Base-by-base conservation (phyloP, 306 rosid species). In the Vigna hirtella region DNA sequence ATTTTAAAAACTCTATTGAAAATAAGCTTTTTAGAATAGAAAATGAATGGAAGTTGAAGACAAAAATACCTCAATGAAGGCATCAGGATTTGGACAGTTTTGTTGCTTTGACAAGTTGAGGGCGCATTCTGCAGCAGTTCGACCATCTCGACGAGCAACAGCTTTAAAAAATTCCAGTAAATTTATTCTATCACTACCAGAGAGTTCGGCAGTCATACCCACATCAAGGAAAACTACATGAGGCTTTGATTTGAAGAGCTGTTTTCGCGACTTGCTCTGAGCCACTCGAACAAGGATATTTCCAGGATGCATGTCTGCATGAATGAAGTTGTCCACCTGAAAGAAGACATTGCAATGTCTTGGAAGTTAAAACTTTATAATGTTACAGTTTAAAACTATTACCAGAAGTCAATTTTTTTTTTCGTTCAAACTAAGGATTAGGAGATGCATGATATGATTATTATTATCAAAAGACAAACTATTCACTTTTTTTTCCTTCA, bases 271-370 rank as follows among this genome's bases (percentile, higher is more conserved):
- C 85, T 87, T 91, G 83, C 79, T 85, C 66, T 69, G 89, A 79
- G 91, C 24, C 66, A 91, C 89, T 61, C 98, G 93, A 70, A 95
- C 99, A 71, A 95, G 98, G 90, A 95, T 95, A 86, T 95, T 95
- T 83, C 99, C 99, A 76, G 99, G 99, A 91, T 95, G 99, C 99
- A 95, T 95, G 81, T 95, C 99, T 52, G 99, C 99, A 78, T 95
- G 99, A 75, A 95, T 91, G 87, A 95, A 95, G 91, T 95, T 95
- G 91, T 95, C 99, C 86, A 93, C 99, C 99, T 95, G 97, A 83
- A 88, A 86, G 81, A 77, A 88, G 72, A 82, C 80, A 85, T 28
- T 49, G 40, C 59, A 66, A 61, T 52, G 38, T 66, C 56, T 82
- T 72, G 59, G 85, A 82, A 83, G 58, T 81, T 86, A 83, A 56